Percentiles rank a stretch among this genome's conserved stretches.
Conservation (phyloP, 164 flowering plant species). For the Magnolia kwangsiensis region DNA sequence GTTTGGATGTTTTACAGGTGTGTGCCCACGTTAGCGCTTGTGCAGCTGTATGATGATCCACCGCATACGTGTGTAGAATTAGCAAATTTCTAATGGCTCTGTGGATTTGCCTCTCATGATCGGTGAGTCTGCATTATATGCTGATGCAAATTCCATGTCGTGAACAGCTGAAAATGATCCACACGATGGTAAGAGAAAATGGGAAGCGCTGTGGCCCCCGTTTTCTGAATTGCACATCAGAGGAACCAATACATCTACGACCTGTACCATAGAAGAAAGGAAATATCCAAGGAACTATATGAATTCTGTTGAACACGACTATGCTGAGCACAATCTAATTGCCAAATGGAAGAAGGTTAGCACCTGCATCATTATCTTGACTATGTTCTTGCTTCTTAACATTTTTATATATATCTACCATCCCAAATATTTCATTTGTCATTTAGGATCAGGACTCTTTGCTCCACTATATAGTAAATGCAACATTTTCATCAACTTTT, state of each 20-base stretch:
- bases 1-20: too few relatives aligned
- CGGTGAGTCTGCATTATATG: not conserved
- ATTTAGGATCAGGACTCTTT: too few relatives aligned
- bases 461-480: too few relatives aligned
- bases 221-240: slow-evolving; percentile 54
- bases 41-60: too few relatives aligned
- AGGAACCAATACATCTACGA: slow-evolving; percentile 61
- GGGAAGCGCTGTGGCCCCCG: slow-evolving; percentile 65
- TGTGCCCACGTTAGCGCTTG: too few relatives aligned
- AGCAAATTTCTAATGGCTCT: not conserved
- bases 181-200: slow-evolving; percentile 65
- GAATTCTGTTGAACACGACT: slow-evolving; percentile 64
- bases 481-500: too few relatives aligned
- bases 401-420: too few relatives aligned
- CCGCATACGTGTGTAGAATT: too few relatives aligned
- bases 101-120: not conserved
- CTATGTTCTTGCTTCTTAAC: too few relatives aligned
- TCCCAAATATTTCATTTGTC: too few relatives aligned
- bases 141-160: not conserved
- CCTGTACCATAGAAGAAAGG: slow-evolving; percentile 53
- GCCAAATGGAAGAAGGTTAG: slow-evolving; percentile 59
- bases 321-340: slow-evolving; percentile 54
- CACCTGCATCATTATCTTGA: not conserved
- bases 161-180: slow-evolving; percentile 54
- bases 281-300: slow-evolving; percentile 53